These are phyloP conservation scores for Trypanosoma congolense DNA, from an alignment of 208 protist genomes.

Conservation along the genomic window DNA sequence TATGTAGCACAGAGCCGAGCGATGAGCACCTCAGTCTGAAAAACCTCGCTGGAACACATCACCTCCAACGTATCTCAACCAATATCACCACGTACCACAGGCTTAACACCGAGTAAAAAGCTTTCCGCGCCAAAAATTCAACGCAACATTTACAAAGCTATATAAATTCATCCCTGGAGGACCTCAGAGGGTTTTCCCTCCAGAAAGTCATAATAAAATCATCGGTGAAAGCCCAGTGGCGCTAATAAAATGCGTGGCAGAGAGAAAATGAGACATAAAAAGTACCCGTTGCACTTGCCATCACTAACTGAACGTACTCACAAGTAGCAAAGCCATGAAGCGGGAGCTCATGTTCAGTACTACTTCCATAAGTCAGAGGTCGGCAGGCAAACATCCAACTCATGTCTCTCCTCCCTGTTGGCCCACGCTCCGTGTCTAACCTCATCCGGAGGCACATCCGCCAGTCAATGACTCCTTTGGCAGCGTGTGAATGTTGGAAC, in stretches of 20 bases:
- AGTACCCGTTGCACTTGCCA: no score
- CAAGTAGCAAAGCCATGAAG: no score
- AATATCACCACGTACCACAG: no score
- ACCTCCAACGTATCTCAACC: no score
- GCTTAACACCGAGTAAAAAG: not conserved
- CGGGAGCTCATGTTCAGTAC: no score
- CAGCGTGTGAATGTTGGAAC: slow-evolving; percentile 48
- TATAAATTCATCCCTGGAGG: slow-evolving; percentile 46
- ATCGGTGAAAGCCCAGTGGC: not conserved
- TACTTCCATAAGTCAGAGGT: no score
- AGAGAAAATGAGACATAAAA: not conserved
- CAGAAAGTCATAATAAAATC: slow-evolving; percentile 32
- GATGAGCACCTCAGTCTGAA: no score
- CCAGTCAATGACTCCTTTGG: slow-evolving; percentile 32
- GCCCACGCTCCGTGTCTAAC: slow-evolving; percentile 10
- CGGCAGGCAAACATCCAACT: not conserved
- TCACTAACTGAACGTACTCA: no score
- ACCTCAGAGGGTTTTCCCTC: slow-evolving; percentile 28
- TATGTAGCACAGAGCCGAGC: no score
- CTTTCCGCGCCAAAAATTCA: not conserved
- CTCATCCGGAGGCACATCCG: slow-evolving; percentile 27
- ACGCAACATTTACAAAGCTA: not conserved
- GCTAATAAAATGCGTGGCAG: not conserved
- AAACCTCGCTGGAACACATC: no score
- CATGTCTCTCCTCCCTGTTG: not conserved